phyloP scores from a whole-genome alignment of 306 rosid species.

The Prunus davidiana region DNA sequence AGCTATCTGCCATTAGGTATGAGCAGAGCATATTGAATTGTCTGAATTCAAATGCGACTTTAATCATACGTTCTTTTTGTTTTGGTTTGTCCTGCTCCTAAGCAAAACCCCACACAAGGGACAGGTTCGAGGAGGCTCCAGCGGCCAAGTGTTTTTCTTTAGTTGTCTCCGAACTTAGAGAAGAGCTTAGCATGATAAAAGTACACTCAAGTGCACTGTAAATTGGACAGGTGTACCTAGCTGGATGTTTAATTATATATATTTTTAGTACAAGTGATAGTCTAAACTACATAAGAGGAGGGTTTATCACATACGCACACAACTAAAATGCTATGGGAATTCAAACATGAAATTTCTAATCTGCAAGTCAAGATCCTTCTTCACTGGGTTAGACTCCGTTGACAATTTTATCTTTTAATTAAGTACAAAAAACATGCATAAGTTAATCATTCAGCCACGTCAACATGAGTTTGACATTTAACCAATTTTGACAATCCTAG shows the following conservation, averaged over 20 bases:
- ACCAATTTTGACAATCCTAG: neutral
- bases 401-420: neutral
- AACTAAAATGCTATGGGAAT: no score
- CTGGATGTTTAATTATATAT: neutral
- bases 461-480: slow-evolving; percentile 5
- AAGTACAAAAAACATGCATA: neutral
- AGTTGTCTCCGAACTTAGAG: neutral
- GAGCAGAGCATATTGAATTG: no score
- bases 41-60: no score
- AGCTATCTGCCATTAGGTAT: neutral
- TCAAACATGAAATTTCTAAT: no score
- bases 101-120: no score
- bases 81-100: no score
- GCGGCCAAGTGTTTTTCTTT: neutral
- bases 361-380: no score
- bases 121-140: no score
- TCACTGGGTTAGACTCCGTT: no score
- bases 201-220: neutral
- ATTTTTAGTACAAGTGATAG: no score
- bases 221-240: neutral
- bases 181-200: neutral
- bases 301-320: no score
- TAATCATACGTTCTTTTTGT: no score
- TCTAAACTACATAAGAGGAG: accelerated
- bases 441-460: neutral